Evolutionary conservation across 2,329 filamentous ascomycete genomes (phyloP).

Genomic region (Lasiodiplodia gonubiensis): DNA sequence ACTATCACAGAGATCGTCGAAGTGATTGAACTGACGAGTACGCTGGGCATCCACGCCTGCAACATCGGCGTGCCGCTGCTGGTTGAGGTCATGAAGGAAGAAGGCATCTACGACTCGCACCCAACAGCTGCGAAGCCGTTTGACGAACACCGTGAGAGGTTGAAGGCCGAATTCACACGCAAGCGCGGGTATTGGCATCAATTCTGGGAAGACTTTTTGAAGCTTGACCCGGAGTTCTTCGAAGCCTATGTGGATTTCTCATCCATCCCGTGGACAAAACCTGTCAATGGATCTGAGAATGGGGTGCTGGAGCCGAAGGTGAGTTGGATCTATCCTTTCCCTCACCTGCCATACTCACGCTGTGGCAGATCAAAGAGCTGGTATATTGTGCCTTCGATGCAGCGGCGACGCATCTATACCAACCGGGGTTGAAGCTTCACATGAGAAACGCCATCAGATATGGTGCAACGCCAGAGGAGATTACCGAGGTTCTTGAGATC

Average conservation of each 20-base stretch:
- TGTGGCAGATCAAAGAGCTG: conserved; percentile 48
- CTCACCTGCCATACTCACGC: background rate
- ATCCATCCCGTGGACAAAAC: conserved; percentile 49
- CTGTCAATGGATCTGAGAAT: conserved; percentile 33
- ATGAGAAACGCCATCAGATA: conserved; percentile 56
- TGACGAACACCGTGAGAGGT: conserved; percentile 43
- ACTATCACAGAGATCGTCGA: conserved; percentile 53
- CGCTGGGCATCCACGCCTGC: conserved; percentile 55
- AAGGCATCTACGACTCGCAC: conserved; percentile 40
- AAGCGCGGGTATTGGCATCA: conserved; percentile 56
- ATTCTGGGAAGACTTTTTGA: conserved; percentile 54
- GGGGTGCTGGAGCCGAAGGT: conserved; percentile 53
- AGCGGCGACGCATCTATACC: conserved; percentile 56
- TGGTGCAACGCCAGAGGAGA: conserved; percentile 54
- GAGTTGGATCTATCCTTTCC: background rate
- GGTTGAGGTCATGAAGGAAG: conserved; percentile 54
- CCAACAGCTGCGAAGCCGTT: conserved; percentile 34
- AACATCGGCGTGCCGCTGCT: conserved; percentile 55
- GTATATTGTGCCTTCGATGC: conserved; percentile 57
- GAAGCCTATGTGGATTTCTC: conserved; percentile 55
- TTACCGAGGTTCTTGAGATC: conserved; percentile 57
- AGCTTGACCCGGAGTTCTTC: conserved; percentile 56
- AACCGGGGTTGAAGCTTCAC: conserved; percentile 55
- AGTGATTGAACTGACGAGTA: conserved; percentile 51
- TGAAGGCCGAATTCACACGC: conserved; percentile 52